phyloP scores from a whole-genome alignment of 1,284 basidiomycete species.

The Rhodotorula sp. region DNA sequence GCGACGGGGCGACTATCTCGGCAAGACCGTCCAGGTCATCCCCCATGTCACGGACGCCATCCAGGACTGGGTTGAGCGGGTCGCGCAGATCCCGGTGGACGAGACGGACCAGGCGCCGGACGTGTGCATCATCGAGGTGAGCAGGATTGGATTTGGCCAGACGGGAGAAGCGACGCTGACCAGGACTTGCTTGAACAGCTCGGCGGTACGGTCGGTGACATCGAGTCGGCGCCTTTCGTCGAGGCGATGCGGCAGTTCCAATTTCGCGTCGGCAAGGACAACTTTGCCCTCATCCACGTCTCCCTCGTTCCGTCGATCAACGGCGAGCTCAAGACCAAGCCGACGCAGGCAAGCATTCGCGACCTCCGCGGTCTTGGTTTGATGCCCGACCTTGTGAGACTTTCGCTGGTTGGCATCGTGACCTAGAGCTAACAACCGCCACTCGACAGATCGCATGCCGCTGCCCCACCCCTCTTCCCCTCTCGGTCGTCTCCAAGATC shows the following conservation, averaged over 20 bases:
- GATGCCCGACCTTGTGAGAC: constrained; percentile 70
- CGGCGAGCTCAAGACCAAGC: constrained; percentile 99
- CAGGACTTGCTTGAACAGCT: constrained; percentile 57
- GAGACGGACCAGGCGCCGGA: constrained; percentile 91
- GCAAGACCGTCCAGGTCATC: constrained; percentile 97
- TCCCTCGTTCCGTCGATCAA: constrained; percentile 98
- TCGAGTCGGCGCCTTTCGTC: constrained; percentile 94
- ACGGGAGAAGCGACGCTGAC: not conserved
- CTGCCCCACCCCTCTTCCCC: constrained; percentile 64
- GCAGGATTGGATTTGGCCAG: constrained; percentile 13
- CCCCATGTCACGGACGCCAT: constrained; percentile 96
- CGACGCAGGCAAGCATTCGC: constrained; percentile 94
- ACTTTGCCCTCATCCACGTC: constrained; percentile 97
- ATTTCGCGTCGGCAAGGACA: constrained; percentile 94
- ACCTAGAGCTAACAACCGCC: not conserved
- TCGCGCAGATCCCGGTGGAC: constrained; percentile 90
- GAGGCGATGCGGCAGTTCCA: constrained; percentile 99
- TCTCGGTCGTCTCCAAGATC: constrained; percentile 88
- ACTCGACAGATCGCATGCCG: constrained; percentile 81
- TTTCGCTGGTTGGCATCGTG: constrained; percentile 43
- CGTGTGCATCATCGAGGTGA: constrained; percentile 91
- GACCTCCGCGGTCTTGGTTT: constrained; percentile 90
- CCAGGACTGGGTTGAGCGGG: constrained; percentile 97
- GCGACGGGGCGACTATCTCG: constrained; percentile 94
- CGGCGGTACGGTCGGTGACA: constrained; percentile 93